Evolutionary conservation across 2,329 filamentous ascomycete species (phyloP), one percentile per base, ranked within the genome.

Genomic region (Aspergillus sp.): DNA sequence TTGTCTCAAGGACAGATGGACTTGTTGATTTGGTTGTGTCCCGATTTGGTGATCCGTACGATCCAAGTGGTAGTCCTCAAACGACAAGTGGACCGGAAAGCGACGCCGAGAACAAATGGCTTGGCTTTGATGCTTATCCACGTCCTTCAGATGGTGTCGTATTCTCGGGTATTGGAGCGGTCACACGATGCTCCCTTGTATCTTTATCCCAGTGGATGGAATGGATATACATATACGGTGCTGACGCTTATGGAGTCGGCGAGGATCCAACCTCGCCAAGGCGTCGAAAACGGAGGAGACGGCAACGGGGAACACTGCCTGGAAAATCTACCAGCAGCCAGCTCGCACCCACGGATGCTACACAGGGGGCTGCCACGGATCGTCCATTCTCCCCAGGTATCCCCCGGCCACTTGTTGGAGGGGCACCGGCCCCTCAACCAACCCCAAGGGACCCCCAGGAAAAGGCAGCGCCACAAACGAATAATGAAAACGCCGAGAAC

Each of bases 11-110:
- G 55, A 90, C 91, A 23, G 88, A 95, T 52, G 95, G 95, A 1
- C 81, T 99, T 40, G 84, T 96, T 6, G 95, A 99, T 74, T 74
- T 98, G 49, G 81, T 97, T 43, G 92, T 97, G 3, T 92, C 90
- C 44, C 88, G 90, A 64, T 98, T 96, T 72, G 93, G 91, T 12
- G 83, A 88, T 60, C 71, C 79, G 6, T 72, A 78, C 7, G 58
- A 69, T 8, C 58, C 68, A 6, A 63, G 69, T 43, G 62, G 69
- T 50, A 61, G 70, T 21, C 57, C 59, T 11, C 61, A 58, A 39
- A 37, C 51, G 48, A 43, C 39, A 19, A 61, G 64, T 21, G 60
- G 60, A 25, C 39, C 59, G 43, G 57, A 63, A 39, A 60, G 57
- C 50, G 71, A 66, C 56, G 70, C 60, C 35, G 64, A 73, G 43